phyloP scores from a whole-genome alignment of 768 basidiomycete species.

The Leccinum subtestaceum region DNA sequence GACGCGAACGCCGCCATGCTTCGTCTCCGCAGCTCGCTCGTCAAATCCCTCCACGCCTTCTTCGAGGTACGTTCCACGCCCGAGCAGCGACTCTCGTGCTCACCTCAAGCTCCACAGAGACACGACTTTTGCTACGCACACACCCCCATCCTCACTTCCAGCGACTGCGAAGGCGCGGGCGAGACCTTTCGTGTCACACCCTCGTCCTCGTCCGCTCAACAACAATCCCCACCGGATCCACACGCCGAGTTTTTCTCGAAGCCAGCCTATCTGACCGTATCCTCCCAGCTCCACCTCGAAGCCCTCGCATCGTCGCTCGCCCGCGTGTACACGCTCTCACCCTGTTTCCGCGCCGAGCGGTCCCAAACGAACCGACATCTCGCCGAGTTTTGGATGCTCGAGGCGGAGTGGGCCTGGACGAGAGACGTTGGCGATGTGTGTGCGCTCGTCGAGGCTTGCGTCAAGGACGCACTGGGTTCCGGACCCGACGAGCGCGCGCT shows the following conservation, averaged over 20 bases:
- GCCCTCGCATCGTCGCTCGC: conserved; percentile 73
- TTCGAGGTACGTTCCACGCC: conserved; percentile 59
- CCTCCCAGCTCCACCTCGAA: conserved; percentile 94
- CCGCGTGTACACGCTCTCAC: conserved; percentile 88
- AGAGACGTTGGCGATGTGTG: conserved; percentile 48
- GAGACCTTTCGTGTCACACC: conserved; percentile 78
- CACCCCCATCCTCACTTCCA: conserved; percentile 85
- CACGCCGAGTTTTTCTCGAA: conserved; percentile 65
- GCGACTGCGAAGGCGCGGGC: conserved; percentile 95
- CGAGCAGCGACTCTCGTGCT: not conserved
- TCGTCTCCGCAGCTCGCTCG: conserved; percentile 61
- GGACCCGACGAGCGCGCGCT: conserved; percentile 31
- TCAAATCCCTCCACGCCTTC: conserved; percentile 56
- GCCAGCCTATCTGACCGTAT: conserved; percentile 87
- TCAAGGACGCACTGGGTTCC: conserved; percentile 41
- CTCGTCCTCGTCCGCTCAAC: conserved; percentile 14
- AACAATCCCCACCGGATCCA: conserved; percentile 1
- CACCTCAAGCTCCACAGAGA: conserved; percentile 43
- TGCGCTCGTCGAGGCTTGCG: conserved; percentile 52
- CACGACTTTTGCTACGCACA: conserved; percentile 77
- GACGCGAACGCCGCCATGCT: conserved; percentile 69
- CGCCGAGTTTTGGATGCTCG: conserved; percentile 99
- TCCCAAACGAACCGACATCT: conserved; percentile 89
- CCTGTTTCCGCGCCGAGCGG: conserved; percentile 92
- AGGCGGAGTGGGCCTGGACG: conserved; percentile 84